These are phyloP conservation scores for Euryodendron excelsum DNA, from an alignment of 148 eudicot genomes.

Conservation along the genomic window DNA sequence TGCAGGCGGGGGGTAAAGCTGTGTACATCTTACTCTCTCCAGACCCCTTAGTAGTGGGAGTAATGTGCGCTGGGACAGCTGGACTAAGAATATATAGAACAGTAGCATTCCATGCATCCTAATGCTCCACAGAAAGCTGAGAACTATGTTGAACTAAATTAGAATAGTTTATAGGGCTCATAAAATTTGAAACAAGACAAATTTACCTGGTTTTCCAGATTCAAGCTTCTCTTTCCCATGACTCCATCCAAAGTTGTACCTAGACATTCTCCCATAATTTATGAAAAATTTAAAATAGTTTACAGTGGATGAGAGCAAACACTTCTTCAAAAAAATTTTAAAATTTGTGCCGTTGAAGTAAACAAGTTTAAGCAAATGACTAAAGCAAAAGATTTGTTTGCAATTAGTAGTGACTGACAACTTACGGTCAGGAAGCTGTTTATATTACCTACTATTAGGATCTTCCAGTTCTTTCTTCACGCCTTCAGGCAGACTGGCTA, in stretches of 20 bases:
- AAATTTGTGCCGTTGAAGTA: not conserved
- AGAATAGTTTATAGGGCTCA: not conserved
- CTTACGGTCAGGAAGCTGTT: not conserved
- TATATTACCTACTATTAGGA: constrained; percentile 70
- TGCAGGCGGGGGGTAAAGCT: too few species aligned
- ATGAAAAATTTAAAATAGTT: not conserved
- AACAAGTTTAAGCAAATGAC: not conserved
- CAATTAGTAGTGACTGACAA: not conserved
- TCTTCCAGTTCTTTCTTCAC: constrained; percentile 81
- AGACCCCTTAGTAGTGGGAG: too few species aligned
- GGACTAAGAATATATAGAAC: not conserved
- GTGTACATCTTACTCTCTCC: too few species aligned
- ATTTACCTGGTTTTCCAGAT: constrained; percentile 87
- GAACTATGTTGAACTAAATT: not conserved
- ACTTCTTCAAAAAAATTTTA: not conserved
- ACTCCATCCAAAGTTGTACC: constrained; percentile 99
- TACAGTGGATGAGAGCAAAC: not conserved
- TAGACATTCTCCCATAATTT: constrained; percentile 16
- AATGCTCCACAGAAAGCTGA: not conserved
- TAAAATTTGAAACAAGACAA: not conserved
- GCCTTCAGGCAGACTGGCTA: constrained; percentile 79
- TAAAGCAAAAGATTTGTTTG: not conserved
- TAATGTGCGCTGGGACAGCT: not conserved
- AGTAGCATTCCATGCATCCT: not conserved
- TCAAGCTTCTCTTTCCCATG: constrained; percentile 99